phyloP scores from a whole-genome alignment of 78 protist species.

The Creolimax fragrantissima region DNA sequence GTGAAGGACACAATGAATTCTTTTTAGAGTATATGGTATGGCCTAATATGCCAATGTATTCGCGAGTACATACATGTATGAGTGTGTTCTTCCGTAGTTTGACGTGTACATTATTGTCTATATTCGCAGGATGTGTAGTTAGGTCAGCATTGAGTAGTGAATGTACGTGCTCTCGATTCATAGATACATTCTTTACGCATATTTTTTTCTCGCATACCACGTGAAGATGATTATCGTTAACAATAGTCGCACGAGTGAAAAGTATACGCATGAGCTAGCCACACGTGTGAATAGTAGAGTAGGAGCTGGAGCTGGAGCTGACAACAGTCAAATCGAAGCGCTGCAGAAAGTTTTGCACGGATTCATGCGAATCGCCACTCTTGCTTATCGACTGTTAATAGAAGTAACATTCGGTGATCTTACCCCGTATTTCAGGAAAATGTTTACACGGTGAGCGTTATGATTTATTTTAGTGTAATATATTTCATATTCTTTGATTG shows the following conservation, averaged over 20 bases:
- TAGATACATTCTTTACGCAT: neutral
- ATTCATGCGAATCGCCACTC: neutral
- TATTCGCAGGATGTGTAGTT: no score
- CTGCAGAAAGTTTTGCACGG: neutral
- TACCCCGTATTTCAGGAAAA: neutral
- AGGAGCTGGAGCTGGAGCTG: neutral
- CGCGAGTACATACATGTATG: neutral
- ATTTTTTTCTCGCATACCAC: neutral
- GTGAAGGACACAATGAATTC: neutral
- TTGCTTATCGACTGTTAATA: neutral
- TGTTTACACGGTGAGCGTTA: neutral
- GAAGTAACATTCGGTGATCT: neutral
- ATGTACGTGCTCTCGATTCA: no score
- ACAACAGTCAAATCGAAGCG: neutral
- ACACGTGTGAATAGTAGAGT: neutral
- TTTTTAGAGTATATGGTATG: slow-evolving; percentile 4
- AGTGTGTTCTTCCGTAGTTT: no score
- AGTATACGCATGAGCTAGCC: neutral
- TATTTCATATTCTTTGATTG: no score
- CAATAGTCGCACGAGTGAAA: neutral
- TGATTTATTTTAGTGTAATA: no score
- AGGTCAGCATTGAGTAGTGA: no score
- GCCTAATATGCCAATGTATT: neutral
- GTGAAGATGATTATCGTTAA: neutral
- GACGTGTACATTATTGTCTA: neutral